A percentile compares a stretch with the other conserved stretches of the same genome.
Evolutionary conservation across 345 rosid genomes (phyloP).

Genomic region (Brassica rapa): DNA sequence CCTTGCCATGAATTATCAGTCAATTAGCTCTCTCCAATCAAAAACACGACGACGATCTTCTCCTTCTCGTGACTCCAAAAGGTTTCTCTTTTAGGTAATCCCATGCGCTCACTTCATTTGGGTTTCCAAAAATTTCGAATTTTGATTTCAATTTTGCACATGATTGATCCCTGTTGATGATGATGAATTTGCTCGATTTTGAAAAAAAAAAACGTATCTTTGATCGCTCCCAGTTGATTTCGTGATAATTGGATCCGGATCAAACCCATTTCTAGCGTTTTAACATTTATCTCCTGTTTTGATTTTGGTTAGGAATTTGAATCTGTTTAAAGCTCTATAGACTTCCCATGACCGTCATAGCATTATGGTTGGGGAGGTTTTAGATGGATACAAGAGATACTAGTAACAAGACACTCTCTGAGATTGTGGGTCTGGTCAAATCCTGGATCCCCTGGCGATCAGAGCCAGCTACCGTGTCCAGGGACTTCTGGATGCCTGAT

Average conservation of each 20-base stretch:
- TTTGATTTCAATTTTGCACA: neutral
- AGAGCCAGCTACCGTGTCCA: slow-evolving; percentile 72
- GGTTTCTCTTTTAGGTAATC: neutral
- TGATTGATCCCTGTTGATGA: neutral
- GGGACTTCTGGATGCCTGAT: slow-evolving; percentile 99
- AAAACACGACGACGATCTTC: neutral
- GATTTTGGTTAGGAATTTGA: neutral
- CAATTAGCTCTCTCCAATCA: neutral
- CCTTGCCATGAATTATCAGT: neutral
- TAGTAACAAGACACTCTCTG: slow-evolving; percentile 55
- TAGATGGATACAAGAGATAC: slow-evolving; percentile 64
- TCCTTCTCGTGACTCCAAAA: neutral
- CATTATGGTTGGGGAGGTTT: slow-evolving; percentile 60
- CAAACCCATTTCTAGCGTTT: neutral
- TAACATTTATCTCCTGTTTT: neutral
- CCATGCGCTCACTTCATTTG: neutral
- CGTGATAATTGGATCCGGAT: neutral
- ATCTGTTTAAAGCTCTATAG: neutral
- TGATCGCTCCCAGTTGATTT: too few species aligned
- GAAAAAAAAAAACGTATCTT: neutral
- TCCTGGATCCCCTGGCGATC: slow-evolving; percentile 82
- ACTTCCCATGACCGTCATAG: slow-evolving; percentile 45
- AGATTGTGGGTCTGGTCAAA: slow-evolving; percentile 53
- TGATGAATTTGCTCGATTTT: neutral
- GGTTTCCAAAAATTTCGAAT: neutral